Conservation (phyloP, 768 basidiomycete species). For the Boletellus ananas region DNA sequence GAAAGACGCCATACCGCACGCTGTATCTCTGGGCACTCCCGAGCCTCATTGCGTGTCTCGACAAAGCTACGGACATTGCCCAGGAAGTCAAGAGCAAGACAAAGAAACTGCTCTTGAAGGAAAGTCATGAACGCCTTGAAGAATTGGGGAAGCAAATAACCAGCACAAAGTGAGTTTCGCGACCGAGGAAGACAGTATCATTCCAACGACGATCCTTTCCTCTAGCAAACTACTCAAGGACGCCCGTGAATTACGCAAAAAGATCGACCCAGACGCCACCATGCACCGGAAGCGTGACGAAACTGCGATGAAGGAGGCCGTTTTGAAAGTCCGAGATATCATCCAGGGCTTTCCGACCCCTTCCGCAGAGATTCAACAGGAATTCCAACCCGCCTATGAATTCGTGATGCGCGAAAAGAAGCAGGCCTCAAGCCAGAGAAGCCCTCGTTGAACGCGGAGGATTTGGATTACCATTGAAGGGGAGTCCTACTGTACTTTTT, state of each 20-base stretch:
- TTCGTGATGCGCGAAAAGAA: slow-evolving; percentile 29
- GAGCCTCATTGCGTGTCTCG: slow-evolving; percentile 40
- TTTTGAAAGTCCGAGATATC: slow-evolving; percentile 28
- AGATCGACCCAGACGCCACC: slow-evolving; percentile 28
- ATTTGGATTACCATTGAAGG: slow-evolving; percentile 7
- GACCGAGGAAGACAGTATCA: not conserved
- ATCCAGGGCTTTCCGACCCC: slow-evolving; percentile 22
- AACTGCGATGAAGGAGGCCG: slow-evolving; percentile 23
- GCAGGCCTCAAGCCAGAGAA: slow-evolving; percentile 8
- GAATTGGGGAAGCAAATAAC: slow-evolving; percentile 28
- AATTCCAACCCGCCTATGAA: slow-evolving; percentile 31
- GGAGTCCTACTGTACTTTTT: too few species aligned
- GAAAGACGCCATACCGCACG: slow-evolving; percentile 29
- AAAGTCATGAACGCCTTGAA: slow-evolving; percentile 35
- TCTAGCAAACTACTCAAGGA: slow-evolving; percentile 30
- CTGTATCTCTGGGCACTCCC: slow-evolving; percentile 40
- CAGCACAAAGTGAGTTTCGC: slow-evolving; percentile 31
- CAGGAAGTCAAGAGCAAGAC: slow-evolving; percentile 29
- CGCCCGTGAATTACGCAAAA: slow-evolving; percentile 25
- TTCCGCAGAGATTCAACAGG: slow-evolving; percentile 16
- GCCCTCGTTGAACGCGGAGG: slow-evolving; percentile 25
- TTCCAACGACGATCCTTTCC: not conserved
- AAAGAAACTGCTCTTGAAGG: slow-evolving; percentile 29
- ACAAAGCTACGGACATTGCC: slow-evolving; percentile 27
- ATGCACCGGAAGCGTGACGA: slow-evolving; percentile 27